Base-by-base conservation (phyloP, 179 eudicot species). In the Nepenthes alata region DNA sequence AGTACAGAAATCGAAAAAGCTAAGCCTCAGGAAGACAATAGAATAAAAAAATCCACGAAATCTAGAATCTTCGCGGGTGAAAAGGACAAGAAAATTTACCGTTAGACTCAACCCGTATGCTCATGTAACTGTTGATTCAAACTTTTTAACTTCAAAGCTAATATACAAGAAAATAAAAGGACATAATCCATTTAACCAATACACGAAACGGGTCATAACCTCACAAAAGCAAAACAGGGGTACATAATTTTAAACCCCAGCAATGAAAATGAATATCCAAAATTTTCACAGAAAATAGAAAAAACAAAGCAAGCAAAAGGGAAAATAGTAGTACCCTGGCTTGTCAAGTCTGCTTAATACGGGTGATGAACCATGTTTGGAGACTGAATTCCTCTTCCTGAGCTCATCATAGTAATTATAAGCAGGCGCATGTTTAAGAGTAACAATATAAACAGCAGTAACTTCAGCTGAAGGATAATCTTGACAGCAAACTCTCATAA, bases 391-490 rank as follows among this genome's bases (percentile, higher is more conserved):
- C 15, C 57, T 74, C 49, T 61, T 67, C 11, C 35, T 77, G 7
- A 75, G 61, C 60, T 73, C 78, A 53, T 60, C 81, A 67, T 59
- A 58, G 63, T 39, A 70, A 37, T 59, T 35, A 74, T 78, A 86
- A 75, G 78, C 71, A 78, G 98, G 88, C 11, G 89, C 70, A 77
- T 90, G 89, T 63, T 81, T 90, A 58, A 94, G 78, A 58, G 94
- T 83, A 41, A 94, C 96, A 77, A 94, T 87, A 66, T 90, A 94
- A 62, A 94, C 83, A 65, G 76, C 95, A 80, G 66, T 52, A n/a
- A 60, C 67, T 41, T 70, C 80, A 70, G 77, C 83, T 41, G 45
- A 41, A 41, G 45, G 8, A 25, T 25, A 25, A 41, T 41, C 8
- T 41, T 41, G 45, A 41, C 45, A 41, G 6, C 5, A 7, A 41